Base-by-base conservation (phyloP, 2,329 filamentous ascomycete species). In the Aspergillus unguis region DNA sequence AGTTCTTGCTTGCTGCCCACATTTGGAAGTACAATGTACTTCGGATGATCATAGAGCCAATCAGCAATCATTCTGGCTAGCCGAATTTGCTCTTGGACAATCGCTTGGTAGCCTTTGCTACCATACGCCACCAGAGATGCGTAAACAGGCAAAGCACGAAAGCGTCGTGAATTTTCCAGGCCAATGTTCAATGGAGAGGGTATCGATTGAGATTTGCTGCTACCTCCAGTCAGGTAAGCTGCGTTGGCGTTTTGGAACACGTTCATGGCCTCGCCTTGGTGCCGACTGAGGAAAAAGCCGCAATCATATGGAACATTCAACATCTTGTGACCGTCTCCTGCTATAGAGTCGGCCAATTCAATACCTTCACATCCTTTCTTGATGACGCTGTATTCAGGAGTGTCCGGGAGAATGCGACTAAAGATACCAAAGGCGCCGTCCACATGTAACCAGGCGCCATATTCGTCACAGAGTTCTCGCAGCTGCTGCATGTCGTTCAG, bases 231-330 rank as follows among this genome's bases (percentile, higher is more conserved):
- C 42, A 96, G 82, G 65, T 96, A 96, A 1, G 86, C 88, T 2
- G 92, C 92, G 66, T 92, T 92, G 31, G 89, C 84, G 71, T 96
- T 96, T 54, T 82, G 79, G 71, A 92, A 95, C 7, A 91, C 85
- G 4, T 80, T 72, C 29, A 78, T 76, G 1, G 86, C 80, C 9
- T 83, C 74, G 2, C 72, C 62, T 6, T 81, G 73, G 56, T 87
- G 82, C 17, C 84, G 83, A 47, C 85, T 90, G 62, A 95, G 82
- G 78, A 96, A 95, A 71, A 96, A 87, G 40, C 92, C 92, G 63
- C 87, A 92, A 70, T 96, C 92, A 63, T 96, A 96, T 0, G 92
- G 92, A 42, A 96, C 90, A 61, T 96, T 96, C 55, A 97, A 80
- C n/a, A 96, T 74, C 66, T 96, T 96, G 71, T 97, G 92, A 0